Evolutionary conservation across 768 basidiomycete species (phyloP), one percentile per base, ranked within the genome.

Genomic region (Amanita muscaria): DNA sequence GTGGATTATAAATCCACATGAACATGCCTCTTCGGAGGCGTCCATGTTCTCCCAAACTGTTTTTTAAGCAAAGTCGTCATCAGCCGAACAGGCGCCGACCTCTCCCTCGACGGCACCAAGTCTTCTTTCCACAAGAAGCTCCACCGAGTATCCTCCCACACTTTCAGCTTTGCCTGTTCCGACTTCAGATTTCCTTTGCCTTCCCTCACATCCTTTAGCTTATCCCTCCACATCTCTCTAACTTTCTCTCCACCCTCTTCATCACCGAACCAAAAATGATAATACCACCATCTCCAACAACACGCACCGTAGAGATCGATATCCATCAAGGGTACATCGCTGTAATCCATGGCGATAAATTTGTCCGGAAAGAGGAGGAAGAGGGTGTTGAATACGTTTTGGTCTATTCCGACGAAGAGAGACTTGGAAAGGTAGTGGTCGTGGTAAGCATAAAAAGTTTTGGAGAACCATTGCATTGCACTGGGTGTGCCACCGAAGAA

Each of bases 391-490:
- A 78, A 70, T 25, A 80, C 47, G 0, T 70, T 71, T 53, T 79
- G 73, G 56, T 79, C 78, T 52, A 76, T 76, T 7, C 77, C 76
- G 14, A 76, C 72, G 51, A 79, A 79, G 7, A 63, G 50, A 12
- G 61, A 61, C n/a, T 58, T 59, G 5, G 58, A 53, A 27, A 76
- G 66, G 58, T 76, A 78, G 48, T 66, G 47, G 54, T 77, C 62
- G 55, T 78, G 77, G 47, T 73, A 73, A 0, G 64, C 59, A 53
- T 75, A 79, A 54, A 67, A 80, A 1, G 59, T 57, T 11, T 56
- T 44, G 0, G 64, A 53, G 59, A 64, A 78, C 75, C 74, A 76
- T 4, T 61, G 49, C 22, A 77, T 56, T 0, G 72, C 63, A 7
- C 52, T 30, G 2, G 69, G 69, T 1, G 66, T 54, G 8, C 76